Percentiles rank a stretch among this genome's conserved stretches.
phyloP scores from a whole-genome alignment of 257 asterid genomes.

The Solanum okadae region DNA sequence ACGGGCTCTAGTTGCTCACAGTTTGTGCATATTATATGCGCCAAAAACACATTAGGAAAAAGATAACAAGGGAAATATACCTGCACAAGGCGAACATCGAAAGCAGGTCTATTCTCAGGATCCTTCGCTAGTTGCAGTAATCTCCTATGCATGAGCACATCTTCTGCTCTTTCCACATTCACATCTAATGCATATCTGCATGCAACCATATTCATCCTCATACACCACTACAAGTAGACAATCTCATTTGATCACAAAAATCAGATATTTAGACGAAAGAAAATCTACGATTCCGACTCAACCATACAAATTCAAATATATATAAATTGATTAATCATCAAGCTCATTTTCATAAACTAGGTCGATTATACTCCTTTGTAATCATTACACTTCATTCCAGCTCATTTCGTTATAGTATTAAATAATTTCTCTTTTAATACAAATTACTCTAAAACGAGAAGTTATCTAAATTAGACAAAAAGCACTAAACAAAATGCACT shows the following conservation, averaged over 20 bases:
- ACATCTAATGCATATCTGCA: conserved; percentile 48
- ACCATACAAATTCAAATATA: not conserved
- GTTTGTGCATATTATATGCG: not conserved
- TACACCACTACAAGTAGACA: not conserved
- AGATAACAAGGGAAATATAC: conserved; percentile 6
- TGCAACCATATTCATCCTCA: not conserved
- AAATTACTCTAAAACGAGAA: not conserved
- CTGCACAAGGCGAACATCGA: conserved; percentile 47
- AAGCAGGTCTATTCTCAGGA: conserved; percentile 28
- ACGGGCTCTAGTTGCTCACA: not conserved
- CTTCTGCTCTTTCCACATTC: conserved; percentile 48
- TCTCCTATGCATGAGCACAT: conserved; percentile 38
- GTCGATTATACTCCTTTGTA: not conserved
- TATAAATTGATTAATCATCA: not conserved
- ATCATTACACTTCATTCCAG: not conserved
- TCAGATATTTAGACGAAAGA: not conserved
- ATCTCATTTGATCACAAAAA: not conserved
- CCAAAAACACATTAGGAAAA: not conserved
- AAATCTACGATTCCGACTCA: not conserved
- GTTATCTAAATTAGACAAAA: not conserved
- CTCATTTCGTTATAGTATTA: not conserved
- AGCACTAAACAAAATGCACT: not conserved
- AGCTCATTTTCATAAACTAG: not conserved
- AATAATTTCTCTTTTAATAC: not conserved
- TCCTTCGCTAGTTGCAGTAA: conserved; percentile 30